Evolutionary conservation across 495 filamentous ascomycete genomes (phyloP).

Genomic region (Poronia punctata): DNA sequence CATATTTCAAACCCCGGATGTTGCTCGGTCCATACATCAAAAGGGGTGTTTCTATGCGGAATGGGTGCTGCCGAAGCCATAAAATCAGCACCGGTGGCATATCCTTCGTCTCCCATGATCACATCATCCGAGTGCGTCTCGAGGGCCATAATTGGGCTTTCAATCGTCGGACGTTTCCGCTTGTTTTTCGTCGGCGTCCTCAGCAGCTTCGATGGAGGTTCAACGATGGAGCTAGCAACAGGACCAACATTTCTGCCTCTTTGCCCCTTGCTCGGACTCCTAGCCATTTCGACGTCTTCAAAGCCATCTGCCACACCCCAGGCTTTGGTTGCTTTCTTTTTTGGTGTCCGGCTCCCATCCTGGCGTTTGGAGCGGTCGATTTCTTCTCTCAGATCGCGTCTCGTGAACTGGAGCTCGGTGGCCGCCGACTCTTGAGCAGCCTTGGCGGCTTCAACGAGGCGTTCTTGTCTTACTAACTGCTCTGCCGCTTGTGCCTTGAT

Average conservation of each 20-base stretch:
- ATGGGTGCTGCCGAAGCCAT: conserved; percentile 8
- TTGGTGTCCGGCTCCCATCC: conserved; percentile 35
- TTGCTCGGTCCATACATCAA: conserved; percentile 26
- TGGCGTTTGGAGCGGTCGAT: conserved; percentile 33
- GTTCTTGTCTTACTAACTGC: conserved; percentile 39
- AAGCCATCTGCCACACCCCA: conserved; percentile 46
- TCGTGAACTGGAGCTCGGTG: conserved; percentile 47
- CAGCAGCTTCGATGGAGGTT: conserved; percentile 17
- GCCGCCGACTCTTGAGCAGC: conserved; percentile 37
- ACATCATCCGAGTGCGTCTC: conserved; percentile 37
- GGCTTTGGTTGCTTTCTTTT: conserved; percentile 35
- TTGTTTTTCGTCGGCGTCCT: conserved; percentile 44
- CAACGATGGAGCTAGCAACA: conserved; percentile 27
- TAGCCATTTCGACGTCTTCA: conserved; percentile 43
- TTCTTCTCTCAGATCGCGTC: conserved; percentile 44
- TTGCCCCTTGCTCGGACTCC: conserved; percentile 36
- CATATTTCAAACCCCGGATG: neutral
- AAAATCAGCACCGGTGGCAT: conserved; percentile 4
- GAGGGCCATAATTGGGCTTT: conserved; percentile 43
- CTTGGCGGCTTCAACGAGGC: conserved; percentile 36
- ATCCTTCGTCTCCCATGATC: conserved; percentile 18
- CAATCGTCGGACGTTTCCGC: conserved; percentile 43
- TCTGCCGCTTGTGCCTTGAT: conserved; percentile 41
- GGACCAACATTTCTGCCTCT: conserved; percentile 28
- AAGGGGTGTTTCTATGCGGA: conserved; percentile 15